Percentiles rank a stretch among this genome's conserved stretches.
phyloP scores from a whole-genome alignment of 805 yeast genomes.

The Wickerhamomyces kurtzmanii region DNA sequence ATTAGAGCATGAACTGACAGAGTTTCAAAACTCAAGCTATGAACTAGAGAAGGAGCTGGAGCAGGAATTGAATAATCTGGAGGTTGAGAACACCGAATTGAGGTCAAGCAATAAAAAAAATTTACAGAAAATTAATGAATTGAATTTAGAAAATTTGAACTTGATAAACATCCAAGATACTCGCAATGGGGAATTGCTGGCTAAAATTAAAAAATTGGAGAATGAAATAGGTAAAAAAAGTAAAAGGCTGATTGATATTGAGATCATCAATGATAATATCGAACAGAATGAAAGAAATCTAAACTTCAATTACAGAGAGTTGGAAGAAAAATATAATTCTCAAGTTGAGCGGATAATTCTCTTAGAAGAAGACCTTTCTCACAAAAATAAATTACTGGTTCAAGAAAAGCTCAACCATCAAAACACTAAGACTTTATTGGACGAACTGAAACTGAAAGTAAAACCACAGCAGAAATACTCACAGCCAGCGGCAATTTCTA shows the following conservation, averaged over 20 bases:
- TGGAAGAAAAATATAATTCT: constrained; percentile 23
- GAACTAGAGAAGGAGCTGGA: constrained; percentile 37
- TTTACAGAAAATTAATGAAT: constrained; percentile 14
- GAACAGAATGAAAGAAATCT: constrained; percentile 30
- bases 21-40: constrained; percentile 30
- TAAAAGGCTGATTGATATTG: constrained; percentile 26
- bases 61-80: constrained; percentile 26
- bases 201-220: constrained; percentile 15
- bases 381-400: constrained; percentile 15
- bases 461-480: constrained; percentile 1
- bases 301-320: constrained; percentile 19
- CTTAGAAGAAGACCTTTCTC: constrained; percentile 25
- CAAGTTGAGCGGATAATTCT: constrained; percentile 27
- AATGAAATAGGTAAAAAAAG: constrained; percentile 20
- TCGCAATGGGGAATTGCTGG: constrained; percentile 10
- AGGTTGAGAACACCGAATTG: constrained; percentile 15
- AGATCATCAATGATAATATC: constrained; percentile 31
- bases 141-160: constrained; percentile 17
- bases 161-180: constrained; percentile 17
- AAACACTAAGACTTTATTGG: constrained; percentile 15
- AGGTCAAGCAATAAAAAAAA: constrained; percentile 11
- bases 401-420: constrained; percentile 18
- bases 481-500: constrained; percentile 7
- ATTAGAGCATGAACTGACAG: constrained; percentile 29
- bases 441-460: constrained; percentile 7